Percentiles rank a stretch among this genome's conserved stretches.
phyloP scores from a whole-genome alignment of 2,329 filamentous ascomycete genomes.

The Neonectria ditissima region DNA sequence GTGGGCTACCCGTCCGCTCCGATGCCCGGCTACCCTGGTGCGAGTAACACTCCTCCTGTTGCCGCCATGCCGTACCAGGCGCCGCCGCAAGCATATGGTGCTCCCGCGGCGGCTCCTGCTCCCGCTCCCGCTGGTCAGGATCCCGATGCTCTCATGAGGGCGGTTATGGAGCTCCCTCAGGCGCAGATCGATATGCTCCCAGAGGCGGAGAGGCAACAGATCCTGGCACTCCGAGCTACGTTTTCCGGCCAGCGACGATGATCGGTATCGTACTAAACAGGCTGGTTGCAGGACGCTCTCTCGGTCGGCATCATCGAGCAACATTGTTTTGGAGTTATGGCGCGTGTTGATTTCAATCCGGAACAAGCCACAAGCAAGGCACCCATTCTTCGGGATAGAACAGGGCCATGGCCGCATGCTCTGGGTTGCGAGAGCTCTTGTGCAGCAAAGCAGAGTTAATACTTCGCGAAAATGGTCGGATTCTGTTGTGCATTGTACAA shows the following conservation, averaged over 20 bases:
- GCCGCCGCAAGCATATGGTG: conserved; percentile 55
- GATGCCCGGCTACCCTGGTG: conserved; percentile 52
- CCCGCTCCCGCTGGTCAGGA: conserved; percentile 59
- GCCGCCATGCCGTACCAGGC: conserved; percentile 59
- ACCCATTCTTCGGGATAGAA: conserved; percentile 11
- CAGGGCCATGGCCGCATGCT: not conserved
- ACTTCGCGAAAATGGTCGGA: not conserved
- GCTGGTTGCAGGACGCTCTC: not conserved
- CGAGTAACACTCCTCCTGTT: conserved; percentile 63
- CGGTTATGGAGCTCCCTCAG: conserved; percentile 84
- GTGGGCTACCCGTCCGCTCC: conserved; percentile 51
- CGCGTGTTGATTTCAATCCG: conserved; percentile 19
- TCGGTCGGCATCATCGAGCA: conserved; percentile 10
- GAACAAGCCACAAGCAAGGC: conserved; percentile 3
- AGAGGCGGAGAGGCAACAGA: conserved; percentile 80
- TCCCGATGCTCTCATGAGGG: conserved; percentile 80
- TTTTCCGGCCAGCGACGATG: conserved; percentile 60
- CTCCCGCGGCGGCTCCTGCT: conserved; percentile 48
- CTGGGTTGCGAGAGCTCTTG: conserved; percentile 3
- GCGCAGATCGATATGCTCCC: conserved; percentile 83
- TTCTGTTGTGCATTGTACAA: conserved; percentile 2
- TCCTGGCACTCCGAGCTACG: conserved; percentile 79
- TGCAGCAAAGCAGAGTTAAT: conserved; percentile 2
- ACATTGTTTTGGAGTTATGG: conserved; percentile 37
- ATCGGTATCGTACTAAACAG: conserved; percentile 24